Evolutionary conservation across 345 rosid species (phyloP).

Genomic region (Linum tenue): DNA sequence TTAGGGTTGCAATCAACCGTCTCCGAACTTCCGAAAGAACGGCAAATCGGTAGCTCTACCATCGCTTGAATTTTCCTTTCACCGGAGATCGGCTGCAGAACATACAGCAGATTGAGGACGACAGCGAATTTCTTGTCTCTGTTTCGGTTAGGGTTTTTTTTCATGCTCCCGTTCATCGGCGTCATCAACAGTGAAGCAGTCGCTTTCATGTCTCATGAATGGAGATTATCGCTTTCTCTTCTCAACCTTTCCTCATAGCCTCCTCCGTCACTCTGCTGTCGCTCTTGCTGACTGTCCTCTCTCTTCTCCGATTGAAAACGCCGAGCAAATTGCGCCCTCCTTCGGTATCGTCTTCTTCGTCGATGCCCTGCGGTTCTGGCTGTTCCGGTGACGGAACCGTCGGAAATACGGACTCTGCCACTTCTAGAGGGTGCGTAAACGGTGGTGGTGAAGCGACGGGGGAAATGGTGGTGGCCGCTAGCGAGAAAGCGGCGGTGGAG

Average conservation of each 20-base stretch:
- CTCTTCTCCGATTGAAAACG: slow-evolving; percentile 33
- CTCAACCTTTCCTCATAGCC: slow-evolving; percentile 37
- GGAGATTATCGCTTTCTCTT: slow-evolving; percentile 38
- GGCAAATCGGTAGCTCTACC: background rate
- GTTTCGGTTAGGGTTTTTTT: slow-evolving; percentile 24
- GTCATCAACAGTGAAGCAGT: background rate
- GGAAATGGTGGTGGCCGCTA: slow-evolving; percentile 16
- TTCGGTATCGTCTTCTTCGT: background rate
- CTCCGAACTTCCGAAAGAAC: background rate
- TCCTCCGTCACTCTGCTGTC: slow-evolving; percentile 37
- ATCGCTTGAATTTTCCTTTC: background rate
- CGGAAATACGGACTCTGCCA: slow-evolving; percentile 13
- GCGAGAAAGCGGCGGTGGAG: slow-evolving; percentile 28
- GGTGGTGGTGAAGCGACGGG: slow-evolving; percentile 20
- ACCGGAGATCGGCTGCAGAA: background rate
- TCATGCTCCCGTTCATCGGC: slow-evolving; percentile 18
- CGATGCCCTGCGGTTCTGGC: slow-evolving; percentile 15
- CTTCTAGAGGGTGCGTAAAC: slow-evolving; percentile 7
- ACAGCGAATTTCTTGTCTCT: background rate
- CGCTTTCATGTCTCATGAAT: slow-evolving; percentile 56
- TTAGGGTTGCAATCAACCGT: background rate
- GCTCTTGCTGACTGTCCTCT: slow-evolving; percentile 30
- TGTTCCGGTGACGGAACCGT: slow-evolving; percentile 25
- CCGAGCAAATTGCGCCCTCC: slow-evolving; percentile 11
- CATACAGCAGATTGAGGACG: background rate